Percentiles rank a stretch among this genome's conserved stretches.
phyloP scores from a whole-genome alignment of 2,329 filamentous ascomycete genomes.

The Arthrobotrys entomopaga region DNA sequence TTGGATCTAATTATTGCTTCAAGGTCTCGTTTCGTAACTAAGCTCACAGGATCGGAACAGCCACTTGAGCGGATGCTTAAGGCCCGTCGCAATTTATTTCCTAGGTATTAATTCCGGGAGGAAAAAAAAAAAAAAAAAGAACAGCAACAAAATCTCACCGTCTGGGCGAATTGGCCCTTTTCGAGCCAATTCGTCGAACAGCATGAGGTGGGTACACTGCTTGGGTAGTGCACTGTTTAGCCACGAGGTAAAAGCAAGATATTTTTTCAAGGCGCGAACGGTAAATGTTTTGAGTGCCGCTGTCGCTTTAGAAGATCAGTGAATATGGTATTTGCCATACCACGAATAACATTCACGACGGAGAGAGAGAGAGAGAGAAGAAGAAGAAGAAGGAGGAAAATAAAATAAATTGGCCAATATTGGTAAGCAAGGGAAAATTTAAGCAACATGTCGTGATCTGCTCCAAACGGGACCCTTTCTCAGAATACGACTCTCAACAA shows the following conservation, averaged over 20 bases:
- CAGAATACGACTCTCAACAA: slow-evolving; percentile 2
- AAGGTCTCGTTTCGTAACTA: slow-evolving; percentile 44
- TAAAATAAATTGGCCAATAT: too few relatives aligned
- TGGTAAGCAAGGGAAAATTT: too few relatives aligned
- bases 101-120: slow-evolving; percentile 5
- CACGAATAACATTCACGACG: not conserved
- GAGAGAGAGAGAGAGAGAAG: too few relatives aligned
- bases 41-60: slow-evolving; percentile 20
- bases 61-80: slow-evolving; percentile 43
- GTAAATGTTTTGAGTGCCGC: slow-evolving; percentile 30
- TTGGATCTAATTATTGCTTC: slow-evolving; percentile 35
- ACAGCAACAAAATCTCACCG: too few relatives aligned
- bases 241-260: slow-evolving; percentile 25
- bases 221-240: slow-evolving; percentile 7
- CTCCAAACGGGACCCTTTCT: slow-evolving; percentile 5
- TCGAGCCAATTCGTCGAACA: slow-evolving; percentile 13
- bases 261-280: not conserved
- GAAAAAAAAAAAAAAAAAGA: not conserved
- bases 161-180: too few relatives aligned
- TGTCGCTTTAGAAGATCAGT: slow-evolving; percentile 38
- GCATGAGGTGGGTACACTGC: not conserved
- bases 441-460: slow-evolving; percentile 24
- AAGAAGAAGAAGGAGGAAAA: too few relatives aligned
- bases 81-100: slow-evolving; percentile 45
- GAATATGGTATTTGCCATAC: slow-evolving; percentile 18